Evolutionary conservation across 768 basidiomycete genomes (phyloP).

Genomic region (Collybiopsis confluens): DNA sequence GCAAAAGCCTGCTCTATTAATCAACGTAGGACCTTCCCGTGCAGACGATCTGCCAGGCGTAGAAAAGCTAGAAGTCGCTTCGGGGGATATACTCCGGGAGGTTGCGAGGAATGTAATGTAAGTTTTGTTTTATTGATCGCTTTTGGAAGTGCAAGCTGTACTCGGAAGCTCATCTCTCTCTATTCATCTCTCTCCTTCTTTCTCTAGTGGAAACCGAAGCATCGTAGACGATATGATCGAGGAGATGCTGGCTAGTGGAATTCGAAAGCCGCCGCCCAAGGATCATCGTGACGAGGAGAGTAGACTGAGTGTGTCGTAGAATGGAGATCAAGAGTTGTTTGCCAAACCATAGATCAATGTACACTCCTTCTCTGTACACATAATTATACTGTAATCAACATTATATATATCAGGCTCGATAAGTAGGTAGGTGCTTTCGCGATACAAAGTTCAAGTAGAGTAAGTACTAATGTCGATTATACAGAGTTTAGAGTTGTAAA

Average conservation of each 20-base stretch:
- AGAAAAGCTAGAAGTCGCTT: slow-evolving; percentile 75
- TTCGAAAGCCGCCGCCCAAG: slow-evolving; percentile 48
- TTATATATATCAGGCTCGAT: no score
- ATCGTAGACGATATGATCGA: slow-evolving; percentile 40
- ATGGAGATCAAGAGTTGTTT: no score
- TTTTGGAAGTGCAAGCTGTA: no score
- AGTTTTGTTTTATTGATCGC: slow-evolving; percentile 31
- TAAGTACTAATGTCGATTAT: no score
- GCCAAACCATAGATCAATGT: no score
- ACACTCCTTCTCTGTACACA: no score
- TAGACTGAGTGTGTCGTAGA: no score
- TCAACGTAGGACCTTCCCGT: slow-evolving; percentile 87
- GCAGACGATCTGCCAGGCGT: slow-evolving; percentile 68
- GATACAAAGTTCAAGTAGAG: no score
- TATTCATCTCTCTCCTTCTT: not conserved
- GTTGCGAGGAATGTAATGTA: slow-evolving; percentile 61
- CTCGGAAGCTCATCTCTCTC: not conserved
- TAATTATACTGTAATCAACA: no score
- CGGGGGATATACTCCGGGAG: slow-evolving; percentile 68
- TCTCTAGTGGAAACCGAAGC: slow-evolving; percentile 19
- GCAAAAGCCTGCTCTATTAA: slow-evolving; percentile 71
- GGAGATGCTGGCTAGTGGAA: slow-evolving; percentile 54
- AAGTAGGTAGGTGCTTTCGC: no score
- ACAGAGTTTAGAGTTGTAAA: no score
- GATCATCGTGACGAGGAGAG: slow-evolving; percentile 32